A percentile compares a stretch with the other conserved stretches of the same genome.
Conservation (phyloP, 805 yeast genomes). For the Candida taoyuanica region DNA sequence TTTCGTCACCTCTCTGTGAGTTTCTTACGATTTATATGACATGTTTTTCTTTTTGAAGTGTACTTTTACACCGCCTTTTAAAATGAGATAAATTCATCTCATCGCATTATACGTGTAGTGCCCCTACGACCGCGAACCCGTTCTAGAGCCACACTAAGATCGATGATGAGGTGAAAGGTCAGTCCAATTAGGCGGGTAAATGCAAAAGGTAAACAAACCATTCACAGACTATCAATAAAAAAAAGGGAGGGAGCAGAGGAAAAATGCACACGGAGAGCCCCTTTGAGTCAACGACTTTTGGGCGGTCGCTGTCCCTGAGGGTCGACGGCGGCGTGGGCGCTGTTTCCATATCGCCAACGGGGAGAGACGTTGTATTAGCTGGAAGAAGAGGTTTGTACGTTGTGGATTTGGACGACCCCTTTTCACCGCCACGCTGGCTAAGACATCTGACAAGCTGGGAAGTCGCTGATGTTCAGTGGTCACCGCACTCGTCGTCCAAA, state of each 20-base stretch:
- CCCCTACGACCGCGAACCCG: background rate
- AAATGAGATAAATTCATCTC: too few relatives aligned
- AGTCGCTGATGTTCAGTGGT: conserved; percentile 98
- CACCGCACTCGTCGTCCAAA: conserved; percentile 71
- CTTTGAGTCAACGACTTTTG: conserved; percentile 73
- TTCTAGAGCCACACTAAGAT: too few relatives aligned
- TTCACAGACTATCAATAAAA: too few relatives aligned
- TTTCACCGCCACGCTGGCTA: conserved; percentile 89
- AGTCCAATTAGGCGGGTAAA: too few relatives aligned
- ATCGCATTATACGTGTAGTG: background rate
- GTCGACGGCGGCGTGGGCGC: conserved; percentile 93
- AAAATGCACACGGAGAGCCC: too few relatives aligned
- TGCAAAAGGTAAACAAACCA: too few relatives aligned
- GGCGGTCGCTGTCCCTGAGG: conserved; percentile 72
- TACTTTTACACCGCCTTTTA: too few relatives aligned
- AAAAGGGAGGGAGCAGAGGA: too few relatives aligned
- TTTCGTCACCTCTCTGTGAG: background rate
- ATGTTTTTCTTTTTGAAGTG: too few relatives aligned
- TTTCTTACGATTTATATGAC: too few relatives aligned
- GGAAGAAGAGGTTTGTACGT: conserved; percentile 79
- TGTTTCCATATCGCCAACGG: conserved; percentile 83
- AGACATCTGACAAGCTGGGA: conserved; percentile 95
- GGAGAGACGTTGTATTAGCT: conserved; percentile 91
- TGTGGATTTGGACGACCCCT: conserved; percentile 94
- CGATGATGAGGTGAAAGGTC: too few relatives aligned